Evolutionary conservation across 148 eudicot genomes (phyloP).

Genomic region (Beta vulgaris): DNA sequence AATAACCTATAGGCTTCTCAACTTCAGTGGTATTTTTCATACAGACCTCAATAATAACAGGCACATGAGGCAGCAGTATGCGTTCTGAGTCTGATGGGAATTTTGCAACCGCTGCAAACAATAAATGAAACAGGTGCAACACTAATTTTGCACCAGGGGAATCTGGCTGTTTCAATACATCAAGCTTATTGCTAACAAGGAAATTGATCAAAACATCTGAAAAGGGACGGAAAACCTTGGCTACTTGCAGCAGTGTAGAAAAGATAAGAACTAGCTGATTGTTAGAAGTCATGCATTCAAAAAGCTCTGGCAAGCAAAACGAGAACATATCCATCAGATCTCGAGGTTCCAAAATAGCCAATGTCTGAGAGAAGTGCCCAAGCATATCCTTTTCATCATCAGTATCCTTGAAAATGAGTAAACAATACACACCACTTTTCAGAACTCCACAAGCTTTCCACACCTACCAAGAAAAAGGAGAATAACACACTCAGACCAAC

Average conservation of each 20-base stretch:
- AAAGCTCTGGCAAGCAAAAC: slow-evolving; percentile 94
- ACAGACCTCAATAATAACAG: slow-evolving; percentile 91
- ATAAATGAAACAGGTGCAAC: slow-evolving; percentile 79
- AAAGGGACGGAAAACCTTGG: slow-evolving; percentile 83
- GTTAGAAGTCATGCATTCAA: slow-evolving; percentile 95
- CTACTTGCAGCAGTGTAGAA: slow-evolving; percentile 66
- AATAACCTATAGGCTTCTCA: slow-evolving; percentile 85
- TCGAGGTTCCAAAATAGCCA: slow-evolving; percentile 92
- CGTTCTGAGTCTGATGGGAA: slow-evolving; percentile 93
- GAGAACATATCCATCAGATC: slow-evolving; percentile 99
- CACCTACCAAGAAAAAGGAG: slow-evolving; percentile 44
- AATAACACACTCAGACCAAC: background rate
- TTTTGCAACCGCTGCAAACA: slow-evolving; percentile 82
- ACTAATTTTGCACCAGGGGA: slow-evolving; percentile 87
- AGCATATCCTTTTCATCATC: slow-evolving; percentile 98
- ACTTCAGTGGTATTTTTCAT: slow-evolving; percentile 87
- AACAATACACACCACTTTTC: slow-evolving; percentile 95
- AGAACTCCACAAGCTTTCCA: slow-evolving; percentile 95
- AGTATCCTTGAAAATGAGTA: slow-evolving; percentile 83
- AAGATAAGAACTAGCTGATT: slow-evolving; percentile 79
- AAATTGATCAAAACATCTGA: slow-evolving; percentile 91
- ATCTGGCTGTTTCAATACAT: slow-evolving; percentile 90
- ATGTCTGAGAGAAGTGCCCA: slow-evolving; percentile 75
- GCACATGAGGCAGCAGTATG: slow-evolving; percentile 89
- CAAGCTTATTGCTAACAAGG: slow-evolving; percentile 90